phyloP scores from a whole-genome alignment of 495 filamentous ascomycete genomes.

The Penicilliopsis zonata region DNA sequence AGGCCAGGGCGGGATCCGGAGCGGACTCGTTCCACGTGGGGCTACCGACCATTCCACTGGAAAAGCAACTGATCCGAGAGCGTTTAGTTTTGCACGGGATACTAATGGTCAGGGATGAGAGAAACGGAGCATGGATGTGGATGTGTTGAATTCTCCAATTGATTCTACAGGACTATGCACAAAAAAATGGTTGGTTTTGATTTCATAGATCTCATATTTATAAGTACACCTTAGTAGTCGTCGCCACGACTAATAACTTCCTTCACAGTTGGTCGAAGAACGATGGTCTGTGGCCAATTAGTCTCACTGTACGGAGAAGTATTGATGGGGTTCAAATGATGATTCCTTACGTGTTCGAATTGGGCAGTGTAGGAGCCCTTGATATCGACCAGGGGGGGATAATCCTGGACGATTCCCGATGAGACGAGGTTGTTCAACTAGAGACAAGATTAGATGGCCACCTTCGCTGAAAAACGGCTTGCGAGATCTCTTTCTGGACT shows the following conservation, averaged over 20 bases:
- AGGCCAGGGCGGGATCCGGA: constrained; percentile 7
- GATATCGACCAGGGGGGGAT: constrained; percentile 80
- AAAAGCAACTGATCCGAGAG: constrained; percentile 8
- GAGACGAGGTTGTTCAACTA: constrained; percentile 82
- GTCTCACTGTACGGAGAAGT: constrained; percentile 3
- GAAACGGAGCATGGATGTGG: too few species aligned
- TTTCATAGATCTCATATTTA: constrained; percentile 1
- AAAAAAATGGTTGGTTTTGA: neutral
- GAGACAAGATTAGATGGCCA: constrained; percentile 10
- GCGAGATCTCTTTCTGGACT: constrained; percentile 13
- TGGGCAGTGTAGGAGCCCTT: constrained; percentile 95
- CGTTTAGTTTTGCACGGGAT: constrained; percentile 8
- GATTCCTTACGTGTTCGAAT: constrained; percentile 77
- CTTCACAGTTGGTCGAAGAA: constrained; percentile 79
- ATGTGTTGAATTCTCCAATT: neutral
- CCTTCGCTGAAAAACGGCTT: constrained; percentile 1
- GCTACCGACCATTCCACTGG: constrained; percentile 15
- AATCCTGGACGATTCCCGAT: constrained; percentile 76
- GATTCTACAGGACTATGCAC: neutral
- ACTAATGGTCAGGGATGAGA: too few species aligned
- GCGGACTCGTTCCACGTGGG: constrained; percentile 26
- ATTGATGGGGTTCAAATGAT: constrained; percentile 6
- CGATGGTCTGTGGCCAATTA: constrained; percentile 55
- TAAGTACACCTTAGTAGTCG: constrained; percentile 50
- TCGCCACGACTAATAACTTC: constrained; percentile 88